These are phyloP conservation scores for Raphanus hybrid DNA, from an alignment of 441 rosid genomes.

Conservation along the genomic window DNA sequence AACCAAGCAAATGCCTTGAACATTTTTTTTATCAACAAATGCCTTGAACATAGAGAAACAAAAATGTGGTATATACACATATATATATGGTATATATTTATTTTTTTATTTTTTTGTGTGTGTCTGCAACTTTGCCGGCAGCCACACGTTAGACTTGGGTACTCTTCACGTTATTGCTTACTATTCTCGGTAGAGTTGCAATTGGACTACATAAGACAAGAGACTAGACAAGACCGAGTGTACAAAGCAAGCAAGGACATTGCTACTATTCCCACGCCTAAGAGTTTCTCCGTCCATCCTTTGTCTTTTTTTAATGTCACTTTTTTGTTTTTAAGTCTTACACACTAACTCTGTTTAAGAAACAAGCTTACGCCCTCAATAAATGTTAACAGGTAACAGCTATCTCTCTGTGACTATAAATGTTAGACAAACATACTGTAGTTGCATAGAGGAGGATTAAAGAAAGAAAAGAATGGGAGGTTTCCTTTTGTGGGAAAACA, in stretches of 20 bases:
- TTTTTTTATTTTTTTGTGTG: background rate
- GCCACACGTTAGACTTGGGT: slow-evolving; percentile 12
- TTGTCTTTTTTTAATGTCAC: slow-evolving; percentile 2
- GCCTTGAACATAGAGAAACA: slow-evolving; percentile 30
- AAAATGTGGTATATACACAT: background rate
- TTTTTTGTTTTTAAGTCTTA: background rate
- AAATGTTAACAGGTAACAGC: background rate
- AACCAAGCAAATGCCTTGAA: slow-evolving; percentile 27
- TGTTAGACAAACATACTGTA: background rate
- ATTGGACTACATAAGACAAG: slow-evolving; percentile 13
- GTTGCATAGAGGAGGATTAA: background rate
- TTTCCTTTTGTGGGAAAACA: slow-evolving; percentile 37
- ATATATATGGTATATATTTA: no score
- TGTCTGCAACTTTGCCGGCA: slow-evolving; percentile 32
- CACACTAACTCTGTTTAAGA: background rate
- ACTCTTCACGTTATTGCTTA: slow-evolving; percentile 4
- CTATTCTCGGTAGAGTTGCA: slow-evolving; percentile 21
- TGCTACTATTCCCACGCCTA: slow-evolving; percentile 27
- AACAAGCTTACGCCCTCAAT: slow-evolving; percentile 1
- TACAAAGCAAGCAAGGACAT: slow-evolving; percentile 27
- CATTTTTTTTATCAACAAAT: background rate
- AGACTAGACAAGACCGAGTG: slow-evolving; percentile 37
- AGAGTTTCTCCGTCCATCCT: slow-evolving; percentile 28
- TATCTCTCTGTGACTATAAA: background rate
- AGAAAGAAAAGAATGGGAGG: slow-evolving; percentile 2